These are phyloP conservation scores for Tulasnella sp. DNA, from an alignment of 768 basidiomycete genomes.

Conservation along the genomic window DNA sequence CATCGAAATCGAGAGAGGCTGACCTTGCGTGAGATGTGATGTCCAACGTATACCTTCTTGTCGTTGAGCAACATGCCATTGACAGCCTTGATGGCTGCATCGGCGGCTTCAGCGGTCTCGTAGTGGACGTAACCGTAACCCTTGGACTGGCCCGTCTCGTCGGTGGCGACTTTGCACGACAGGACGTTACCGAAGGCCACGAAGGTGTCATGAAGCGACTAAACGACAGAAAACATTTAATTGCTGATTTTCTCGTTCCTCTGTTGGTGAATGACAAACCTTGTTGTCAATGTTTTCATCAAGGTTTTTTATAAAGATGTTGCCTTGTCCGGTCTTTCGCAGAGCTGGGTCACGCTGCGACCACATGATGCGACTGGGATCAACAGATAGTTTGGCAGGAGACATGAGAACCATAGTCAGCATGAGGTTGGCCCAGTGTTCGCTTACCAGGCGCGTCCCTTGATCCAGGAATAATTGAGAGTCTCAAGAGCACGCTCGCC, in stretches of 20 bases:
- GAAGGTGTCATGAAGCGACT: slow-evolving; percentile 99
- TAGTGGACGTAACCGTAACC: slow-evolving; percentile 99
- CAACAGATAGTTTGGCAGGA: neutral
- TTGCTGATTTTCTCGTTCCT: neutral
- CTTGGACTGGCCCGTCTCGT: slow-evolving; percentile 89
- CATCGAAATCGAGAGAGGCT: slow-evolving; percentile 14
- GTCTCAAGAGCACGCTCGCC: slow-evolving; percentile 98
- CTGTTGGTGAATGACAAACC: slow-evolving; percentile 31
- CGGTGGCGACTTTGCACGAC: slow-evolving; percentile 97
- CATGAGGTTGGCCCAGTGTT: slow-evolving; percentile 5
- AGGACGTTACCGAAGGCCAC: slow-evolving; percentile 97
- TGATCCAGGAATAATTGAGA: slow-evolving; percentile 98
- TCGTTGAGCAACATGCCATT: slow-evolving; percentile 99
- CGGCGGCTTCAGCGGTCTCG: slow-evolving; percentile 93
- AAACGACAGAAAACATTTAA: slow-evolving; percentile 6
- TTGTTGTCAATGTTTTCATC: slow-evolving; percentile 98
- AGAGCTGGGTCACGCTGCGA: slow-evolving; percentile 99
- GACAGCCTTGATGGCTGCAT: slow-evolving; percentile 93
- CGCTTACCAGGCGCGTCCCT: slow-evolving; percentile 84
- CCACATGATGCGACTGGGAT: slow-evolving; percentile 95
- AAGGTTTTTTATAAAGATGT: slow-evolving; percentile 99
- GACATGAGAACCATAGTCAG: neutral
- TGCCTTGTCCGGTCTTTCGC: slow-evolving; percentile 98
- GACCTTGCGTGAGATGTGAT: slow-evolving; percentile 94
- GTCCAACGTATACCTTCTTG: slow-evolving; percentile 97